phyloP scores from a whole-genome alignment of 2,329 filamentous ascomycete genomes.

The Clarireedia monteithiana region DNA sequence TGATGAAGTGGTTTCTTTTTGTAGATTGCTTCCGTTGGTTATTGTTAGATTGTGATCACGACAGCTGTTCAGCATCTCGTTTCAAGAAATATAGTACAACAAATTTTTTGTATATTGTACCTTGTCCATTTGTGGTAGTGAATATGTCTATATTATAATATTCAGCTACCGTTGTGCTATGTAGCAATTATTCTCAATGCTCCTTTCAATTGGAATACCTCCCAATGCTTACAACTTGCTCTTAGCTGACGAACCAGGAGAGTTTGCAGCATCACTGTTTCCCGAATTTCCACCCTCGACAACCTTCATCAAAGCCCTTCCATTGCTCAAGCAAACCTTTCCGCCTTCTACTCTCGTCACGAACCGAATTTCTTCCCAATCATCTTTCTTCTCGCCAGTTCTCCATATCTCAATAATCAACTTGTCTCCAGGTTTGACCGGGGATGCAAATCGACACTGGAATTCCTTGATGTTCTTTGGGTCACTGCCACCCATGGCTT shows the following conservation, averaged over 20 bases:
- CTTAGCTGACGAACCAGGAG: not conserved
- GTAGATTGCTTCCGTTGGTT: no score
- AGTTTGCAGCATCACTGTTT: conserved; percentile 13
- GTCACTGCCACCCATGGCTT: conserved; percentile 66
- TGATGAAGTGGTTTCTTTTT: no score
- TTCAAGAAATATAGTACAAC: no score
- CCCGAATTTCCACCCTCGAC: conserved; percentile 21
- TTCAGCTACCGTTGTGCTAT: no score
- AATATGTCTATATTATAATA: no score
- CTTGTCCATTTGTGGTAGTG: no score
- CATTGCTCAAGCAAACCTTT: conserved; percentile 83
- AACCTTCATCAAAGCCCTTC: conserved; percentile 59
- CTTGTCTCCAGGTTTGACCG: conserved; percentile 77
- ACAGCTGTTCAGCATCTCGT: no score
- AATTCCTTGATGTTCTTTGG: conserved; percentile 80
- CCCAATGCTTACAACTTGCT: conserved; percentile 6
- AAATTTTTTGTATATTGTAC: no score
- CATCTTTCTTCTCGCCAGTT: conserved; percentile 58
- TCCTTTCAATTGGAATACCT: not conserved
- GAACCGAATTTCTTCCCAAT: conserved; percentile 79
- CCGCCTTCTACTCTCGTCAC: conserved; percentile 68
- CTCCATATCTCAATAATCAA: conserved; percentile 76
- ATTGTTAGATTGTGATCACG: no score
- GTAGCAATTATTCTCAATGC: no score
- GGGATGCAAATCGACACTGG: conserved; percentile 79